Evolutionary conservation across 2,329 filamentous ascomycete species (phyloP), one percentile per base, ranked within the genome.

Genomic region (Xylariaceae sp.): DNA sequence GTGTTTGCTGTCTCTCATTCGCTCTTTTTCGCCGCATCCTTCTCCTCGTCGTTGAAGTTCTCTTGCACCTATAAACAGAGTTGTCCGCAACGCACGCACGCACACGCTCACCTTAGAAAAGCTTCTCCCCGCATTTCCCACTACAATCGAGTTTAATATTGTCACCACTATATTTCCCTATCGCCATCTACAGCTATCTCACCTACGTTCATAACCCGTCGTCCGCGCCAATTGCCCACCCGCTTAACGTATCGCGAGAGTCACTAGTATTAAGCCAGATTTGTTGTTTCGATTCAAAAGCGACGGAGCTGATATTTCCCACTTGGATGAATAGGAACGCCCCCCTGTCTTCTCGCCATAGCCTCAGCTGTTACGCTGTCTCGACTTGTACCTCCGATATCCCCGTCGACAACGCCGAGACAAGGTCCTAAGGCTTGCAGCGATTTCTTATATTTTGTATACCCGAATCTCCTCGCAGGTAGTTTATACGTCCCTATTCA

Each of bases 401-500:
- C 61, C 61, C 63, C 66, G 60, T 59, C 52, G 45, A 48, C 59
- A 27, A 48, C 53, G 46, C 54, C 55, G 54, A 60, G 36, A 39
- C 41, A 21, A 54, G 43, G 42, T 15, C 35, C 41, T 37, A 32
- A 40, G 37, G 23, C 18, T 32, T 37, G 24, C 39, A 44, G 35
- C 18, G 40, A 29, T 39, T 50, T 20, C 41, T 24, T 42, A 55
- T 51, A 16, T 37, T 32, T 50, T 47, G 60, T 50, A 46, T 50
- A 36, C 44, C 44, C 54, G 27, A 37, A 29, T 27, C 32, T 53
- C 49, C 29, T 50, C 33, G 40, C 55, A 43, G 39, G 57, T 53
- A 50, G 23, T 59, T 67, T 62, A n/a, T 65, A 64, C 66, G 61
- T 65, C 70, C 42, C 35, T 36, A 70, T 68, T 70, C 65, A 69